Conservation (phyloP, 805 yeast genomes). For the Geotrichum ghanense region DNA sequence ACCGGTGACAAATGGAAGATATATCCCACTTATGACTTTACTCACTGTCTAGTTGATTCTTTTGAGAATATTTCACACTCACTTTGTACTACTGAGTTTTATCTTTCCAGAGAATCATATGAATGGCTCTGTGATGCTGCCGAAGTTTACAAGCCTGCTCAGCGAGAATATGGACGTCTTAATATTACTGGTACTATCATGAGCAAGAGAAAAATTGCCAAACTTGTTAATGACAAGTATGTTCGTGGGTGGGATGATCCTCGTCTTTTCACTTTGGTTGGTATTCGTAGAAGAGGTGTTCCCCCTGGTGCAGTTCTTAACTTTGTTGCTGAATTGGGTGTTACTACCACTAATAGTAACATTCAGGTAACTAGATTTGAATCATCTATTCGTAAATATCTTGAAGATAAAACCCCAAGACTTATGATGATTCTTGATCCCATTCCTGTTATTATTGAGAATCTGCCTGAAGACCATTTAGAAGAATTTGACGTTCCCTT, state of each 20-base stretch:
- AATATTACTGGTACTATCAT: conserved; percentile 88
- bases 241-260: conserved; percentile 99
- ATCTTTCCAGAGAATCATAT: conserved; percentile 83
- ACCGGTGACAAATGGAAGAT: conserved; percentile 97
- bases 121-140: conserved; percentile 97
- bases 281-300: conserved; percentile 91
- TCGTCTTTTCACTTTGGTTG: conserved; percentile 87
- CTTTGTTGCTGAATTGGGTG: conserved; percentile 91
- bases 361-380: conserved; percentile 88
- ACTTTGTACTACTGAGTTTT: conserved; percentile 91
- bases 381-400: conserved; percentile 71
- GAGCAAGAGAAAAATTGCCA: conserved; percentile 93
- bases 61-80: conserved; percentile 94
- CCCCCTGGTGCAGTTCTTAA: conserved; percentile 97
- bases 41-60: conserved; percentile 97
- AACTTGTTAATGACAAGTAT: conserved; percentile 64
- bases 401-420: conserved; percentile 89
- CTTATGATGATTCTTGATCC: conserved; percentile 90
- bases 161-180: conserved; percentile 95
- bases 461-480: conserved; percentile 61
- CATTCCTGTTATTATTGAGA: conserved; percentile 68
- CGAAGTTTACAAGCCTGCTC: conserved; percentile 95
- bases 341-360: conserved; percentile 84
- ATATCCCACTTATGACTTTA: conserved; percentile 97
- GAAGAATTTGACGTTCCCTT: conserved; percentile 71